phyloP scores from a whole-genome alignment of 371 early-diverging fungal species.

The Haplosporangium sp. region DNA sequence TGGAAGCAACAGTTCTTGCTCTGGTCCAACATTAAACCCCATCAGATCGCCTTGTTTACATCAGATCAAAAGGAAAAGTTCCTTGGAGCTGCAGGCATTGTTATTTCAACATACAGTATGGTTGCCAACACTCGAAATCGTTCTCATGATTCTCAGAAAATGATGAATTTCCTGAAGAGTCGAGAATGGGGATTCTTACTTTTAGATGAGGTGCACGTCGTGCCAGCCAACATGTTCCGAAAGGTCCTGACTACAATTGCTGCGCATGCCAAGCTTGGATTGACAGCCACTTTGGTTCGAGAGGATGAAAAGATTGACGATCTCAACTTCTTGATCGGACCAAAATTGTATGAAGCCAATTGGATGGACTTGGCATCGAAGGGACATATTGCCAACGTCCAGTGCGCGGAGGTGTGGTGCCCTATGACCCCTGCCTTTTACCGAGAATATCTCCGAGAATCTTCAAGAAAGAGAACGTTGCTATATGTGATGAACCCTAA shows the following conservation, averaged over 20 bases:
- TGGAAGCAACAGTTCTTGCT: conserved; percentile 98
- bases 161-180: conserved; percentile 94
- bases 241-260: conserved; percentile 95
- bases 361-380: conserved; percentile 99
- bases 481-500: conserved; percentile 99
- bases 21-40: conserved; percentile 95
- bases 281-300: conserved; percentile 99
- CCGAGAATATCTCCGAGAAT: conserved; percentile 89
- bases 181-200: conserved; percentile 99
- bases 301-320: conserved; percentile 99
- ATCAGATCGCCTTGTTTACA: conserved; percentile 97
- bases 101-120: conserved; percentile 99
- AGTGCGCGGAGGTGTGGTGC: conserved; percentile 99
- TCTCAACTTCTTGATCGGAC: conserved; percentile 99
- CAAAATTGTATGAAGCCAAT: conserved; percentile 99
- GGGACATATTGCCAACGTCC: conserved; percentile 99
- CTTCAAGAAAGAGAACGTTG: conserved; percentile 84
- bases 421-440: conserved; percentile 99
- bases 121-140: conserved; percentile 96
- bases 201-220: conserved; percentile 99
- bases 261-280: conserved; percentile 98
- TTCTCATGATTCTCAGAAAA: conserved; percentile 95
- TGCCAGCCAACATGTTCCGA: conserved; percentile 99
- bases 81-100: conserved; percentile 88
- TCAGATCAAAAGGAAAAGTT: conserved; percentile 97